These are phyloP conservation scores for Chrysochromulina parva DNA, from an alignment of 78 protist genomes.

Conservation along the genomic window DNA sequence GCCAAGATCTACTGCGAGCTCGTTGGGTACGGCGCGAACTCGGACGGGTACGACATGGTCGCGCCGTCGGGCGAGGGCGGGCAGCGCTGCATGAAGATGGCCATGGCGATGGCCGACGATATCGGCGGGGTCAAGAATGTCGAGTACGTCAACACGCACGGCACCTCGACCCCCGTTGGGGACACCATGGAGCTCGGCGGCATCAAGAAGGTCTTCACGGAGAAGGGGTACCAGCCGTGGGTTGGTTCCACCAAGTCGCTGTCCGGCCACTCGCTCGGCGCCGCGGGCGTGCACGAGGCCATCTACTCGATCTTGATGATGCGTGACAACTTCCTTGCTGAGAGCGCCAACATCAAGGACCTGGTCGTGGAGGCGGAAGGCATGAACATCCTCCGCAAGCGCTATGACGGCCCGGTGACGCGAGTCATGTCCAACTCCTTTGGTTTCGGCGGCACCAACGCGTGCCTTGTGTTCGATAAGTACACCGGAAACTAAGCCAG, in stretches of 20 bases:
- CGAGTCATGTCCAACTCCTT: slow-evolving; percentile 44
- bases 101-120: slow-evolving; percentile 40
- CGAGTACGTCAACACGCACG: slow-evolving; percentile 51
- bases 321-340: slow-evolving; percentile 26
- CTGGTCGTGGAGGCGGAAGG: slow-evolving; percentile 40
- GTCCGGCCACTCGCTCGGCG: slow-evolving; percentile 48
- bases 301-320: slow-evolving; percentile 46
- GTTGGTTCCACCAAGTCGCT: slow-evolving; percentile 18
- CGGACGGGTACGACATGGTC: slow-evolving; percentile 56
- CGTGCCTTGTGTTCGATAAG: slow-evolving; percentile 51
- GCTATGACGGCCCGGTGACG: neutral
- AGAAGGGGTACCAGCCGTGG: slow-evolving; percentile 15
- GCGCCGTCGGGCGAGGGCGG: slow-evolving; percentile 48
- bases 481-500: no score
- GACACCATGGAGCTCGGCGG: slow-evolving; percentile 33
- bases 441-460: slow-evolving; percentile 61
- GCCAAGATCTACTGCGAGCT: slow-evolving; percentile 24
- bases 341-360: slow-evolving; percentile 40
- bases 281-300: slow-evolving; percentile 54
- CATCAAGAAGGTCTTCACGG: slow-evolving; percentile 13
- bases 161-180: slow-evolving; percentile 49
- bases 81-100: slow-evolving; percentile 41
- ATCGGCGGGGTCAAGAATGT: slow-evolving; percentile 4
- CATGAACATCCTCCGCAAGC: slow-evolving; percentile 19
- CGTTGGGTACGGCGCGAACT: slow-evolving; percentile 46